phyloP scores from a whole-genome alignment of 495 filamentous ascomycete species.

The Melanomma pulvis-pyrius region DNA sequence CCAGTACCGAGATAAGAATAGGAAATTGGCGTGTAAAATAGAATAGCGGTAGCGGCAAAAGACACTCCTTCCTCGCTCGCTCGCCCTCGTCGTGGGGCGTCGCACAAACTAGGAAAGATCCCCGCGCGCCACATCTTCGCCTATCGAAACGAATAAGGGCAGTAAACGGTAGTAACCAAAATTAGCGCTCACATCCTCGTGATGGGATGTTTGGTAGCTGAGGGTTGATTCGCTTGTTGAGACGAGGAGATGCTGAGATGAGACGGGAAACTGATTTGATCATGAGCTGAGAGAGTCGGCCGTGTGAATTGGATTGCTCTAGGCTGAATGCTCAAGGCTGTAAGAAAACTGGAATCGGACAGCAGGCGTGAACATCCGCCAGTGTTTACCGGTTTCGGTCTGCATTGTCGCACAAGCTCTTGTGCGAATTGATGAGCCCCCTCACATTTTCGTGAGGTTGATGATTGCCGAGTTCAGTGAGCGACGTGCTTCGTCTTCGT shows the following conservation, averaged over 20 bases:
- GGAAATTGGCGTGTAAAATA: no score
- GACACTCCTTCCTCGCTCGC: neutral
- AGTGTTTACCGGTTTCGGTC: neutral
- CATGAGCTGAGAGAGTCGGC: neutral
- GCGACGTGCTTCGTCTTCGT: slow-evolving; percentile 43
- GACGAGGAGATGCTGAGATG: neutral
- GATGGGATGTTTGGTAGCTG: neutral
- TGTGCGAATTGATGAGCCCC: neutral
- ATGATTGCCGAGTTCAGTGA: slow-evolving; percentile 43
- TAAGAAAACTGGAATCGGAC: neutral
- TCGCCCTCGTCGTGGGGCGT: slow-evolving; percentile 9
- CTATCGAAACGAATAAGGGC: neutral
- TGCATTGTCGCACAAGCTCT: slow-evolving; percentile 2
- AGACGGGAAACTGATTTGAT: neutral
- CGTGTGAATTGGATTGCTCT: neutral
- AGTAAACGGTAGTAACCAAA: neutral
- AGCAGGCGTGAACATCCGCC: neutral
- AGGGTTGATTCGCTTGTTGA: neutral
- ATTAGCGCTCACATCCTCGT: neutral
- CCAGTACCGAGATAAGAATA: no score
- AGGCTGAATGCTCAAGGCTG: neutral
- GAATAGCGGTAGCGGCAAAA: neutral
- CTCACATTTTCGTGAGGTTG: slow-evolving; percentile 36
- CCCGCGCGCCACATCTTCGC: slow-evolving; percentile 21
- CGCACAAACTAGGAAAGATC: slow-evolving; percentile 20